Base-by-base conservation (phyloP, 805 yeast genomes). In the Isabelozyma gotoi region DNA sequence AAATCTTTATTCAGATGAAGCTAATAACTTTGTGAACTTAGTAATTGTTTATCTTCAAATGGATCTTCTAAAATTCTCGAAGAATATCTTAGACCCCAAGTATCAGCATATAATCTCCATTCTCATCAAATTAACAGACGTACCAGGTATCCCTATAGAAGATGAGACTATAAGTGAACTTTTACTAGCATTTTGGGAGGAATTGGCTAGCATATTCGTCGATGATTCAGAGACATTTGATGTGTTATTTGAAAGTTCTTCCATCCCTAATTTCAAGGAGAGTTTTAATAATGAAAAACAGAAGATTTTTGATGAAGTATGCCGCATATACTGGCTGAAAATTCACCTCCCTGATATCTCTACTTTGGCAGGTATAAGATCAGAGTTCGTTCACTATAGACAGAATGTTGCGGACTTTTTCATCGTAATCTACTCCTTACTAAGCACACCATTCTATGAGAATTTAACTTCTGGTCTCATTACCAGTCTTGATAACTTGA, bases 381-480 rank as follows among this genome's bases (percentile, higher is more conserved):
- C 75, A 16, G 95, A 85, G 50, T 88, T 90, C 54, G 63, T 65
- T 17, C 74, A 80, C 19, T 92, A 81, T 61, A 75, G 97, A 52
- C 67, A 79, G 24, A 92, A 85, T 47, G 84, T 85, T 7, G 77
- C 84, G 1, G 98, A 94, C 52, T 71, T 91, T 32, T 78, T 88
- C 49, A 94, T 89, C 42, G 71, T 80, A 0, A 63, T 84, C 1
- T 88, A 84, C 67, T 78, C 89, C 0, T 68, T 87, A 4, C 70
- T 88, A 31, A 88, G 86, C 32, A 42, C 60, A 0, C 65, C 73
- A 1, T 60, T 88, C 31, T 78, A 77, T 49, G 65, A 68, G 4
- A 69, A 63, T 16, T 59, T 87, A 20, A 51, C 68, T 1, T 52
- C 56, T 6, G 68, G 67, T 27, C 60, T 79, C 2, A 44, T 62